Conservation (phyloP, 2,329 filamentous ascomycete species). For the Penicillium digitatum region DNA sequence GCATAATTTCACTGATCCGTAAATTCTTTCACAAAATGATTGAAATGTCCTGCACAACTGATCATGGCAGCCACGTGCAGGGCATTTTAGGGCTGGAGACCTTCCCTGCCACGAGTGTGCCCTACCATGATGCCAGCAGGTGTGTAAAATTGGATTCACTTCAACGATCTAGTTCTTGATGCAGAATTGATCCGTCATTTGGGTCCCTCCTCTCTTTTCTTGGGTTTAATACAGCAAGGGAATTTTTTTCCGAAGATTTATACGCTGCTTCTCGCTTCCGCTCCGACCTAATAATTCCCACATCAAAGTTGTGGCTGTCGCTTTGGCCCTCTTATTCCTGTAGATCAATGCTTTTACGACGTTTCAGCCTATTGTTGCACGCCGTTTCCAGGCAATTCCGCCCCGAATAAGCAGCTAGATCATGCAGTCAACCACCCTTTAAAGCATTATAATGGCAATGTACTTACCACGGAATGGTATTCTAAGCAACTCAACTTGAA, state of each 20-base stretch:
- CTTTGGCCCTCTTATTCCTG: background rate
- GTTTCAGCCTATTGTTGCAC: background rate
- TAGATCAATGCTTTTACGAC: background rate
- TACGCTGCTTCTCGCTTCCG: background rate
- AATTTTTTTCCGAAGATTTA: background rate
- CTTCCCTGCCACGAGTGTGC: no score
- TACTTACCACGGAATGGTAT: background rate
- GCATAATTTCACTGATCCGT: background rate
- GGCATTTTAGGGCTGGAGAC: background rate
- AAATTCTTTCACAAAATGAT: background rate
- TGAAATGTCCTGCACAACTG: background rate
- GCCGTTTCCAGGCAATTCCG: background rate
- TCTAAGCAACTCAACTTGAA: background rate
- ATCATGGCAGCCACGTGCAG: no score
- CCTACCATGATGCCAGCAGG: background rate
- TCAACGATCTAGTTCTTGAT: no score
- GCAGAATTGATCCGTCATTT: background rate
- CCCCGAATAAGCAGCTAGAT: background rate
- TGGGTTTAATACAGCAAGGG: background rate
- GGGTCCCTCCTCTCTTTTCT: background rate
- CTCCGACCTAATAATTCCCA: background rate
- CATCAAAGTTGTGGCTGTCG: background rate
- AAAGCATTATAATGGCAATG: no score
- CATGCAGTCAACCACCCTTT: no score
- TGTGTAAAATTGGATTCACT: background rate